Percentiles rank a stretch among this genome's conserved stretches.
Conservation (phyloP, 2,329 filamentous ascomycete species). For the Nemania diffusa region DNA sequence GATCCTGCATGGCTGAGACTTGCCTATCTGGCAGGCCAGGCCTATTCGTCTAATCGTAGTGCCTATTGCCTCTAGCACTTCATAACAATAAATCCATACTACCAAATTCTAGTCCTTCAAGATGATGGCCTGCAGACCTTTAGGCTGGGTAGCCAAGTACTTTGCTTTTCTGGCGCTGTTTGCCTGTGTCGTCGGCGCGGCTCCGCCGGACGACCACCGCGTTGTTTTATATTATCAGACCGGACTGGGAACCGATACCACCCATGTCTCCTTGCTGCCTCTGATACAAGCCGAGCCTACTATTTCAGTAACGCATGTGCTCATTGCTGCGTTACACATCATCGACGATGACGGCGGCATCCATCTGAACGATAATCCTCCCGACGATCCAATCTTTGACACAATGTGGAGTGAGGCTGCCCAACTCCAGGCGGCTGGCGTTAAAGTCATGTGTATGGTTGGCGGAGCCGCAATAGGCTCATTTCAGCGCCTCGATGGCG, state of each 20-base stretch:
- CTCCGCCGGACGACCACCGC: constrained; percentile 49
- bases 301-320: constrained; percentile 77
- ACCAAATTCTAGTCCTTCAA: constrained; percentile 31
- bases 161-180: constrained; percentile 41
- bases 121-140: constrained; percentile 40
- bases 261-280: constrained; percentile 63
- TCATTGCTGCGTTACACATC: constrained; percentile 87
- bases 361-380: constrained; percentile 82
- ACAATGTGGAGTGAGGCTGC: constrained; percentile 83
- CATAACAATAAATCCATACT: constrained; percentile 1
- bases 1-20: background rate
- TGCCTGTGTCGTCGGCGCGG: constrained; percentile 34
- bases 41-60: constrained; percentile 19
- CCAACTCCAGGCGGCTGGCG: constrained; percentile 75
- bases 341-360: constrained; percentile 73
- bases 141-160: constrained; percentile 37
- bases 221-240: constrained; percentile 58
- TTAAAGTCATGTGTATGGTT: constrained; percentile 77
- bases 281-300: constrained; percentile 57
- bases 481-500: constrained; percentile 68
- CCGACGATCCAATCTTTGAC: constrained; percentile 72
- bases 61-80: background rate
- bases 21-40: background rate
- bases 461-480: constrained; percentile 61
- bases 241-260: constrained; percentile 56